Percentiles rank a stretch among this genome's conserved stretches.
These are phyloP conservation scores for Hypoxylon sp. DNA, from an alignment of 2,329 filamentous ascomycete species.

Conservation along the genomic window DNA sequence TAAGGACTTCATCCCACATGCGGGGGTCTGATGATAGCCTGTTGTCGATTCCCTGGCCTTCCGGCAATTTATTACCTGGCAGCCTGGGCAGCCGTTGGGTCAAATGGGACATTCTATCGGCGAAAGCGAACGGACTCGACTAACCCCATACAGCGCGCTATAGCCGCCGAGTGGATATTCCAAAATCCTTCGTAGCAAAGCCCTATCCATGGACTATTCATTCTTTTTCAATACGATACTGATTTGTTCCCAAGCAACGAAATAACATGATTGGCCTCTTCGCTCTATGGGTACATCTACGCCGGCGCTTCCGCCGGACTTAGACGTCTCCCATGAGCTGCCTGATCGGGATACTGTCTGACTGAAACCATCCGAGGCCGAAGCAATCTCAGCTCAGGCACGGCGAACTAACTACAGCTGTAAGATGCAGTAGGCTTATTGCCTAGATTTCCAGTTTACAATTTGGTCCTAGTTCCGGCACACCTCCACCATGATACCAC, in stretches of 20 bases:
- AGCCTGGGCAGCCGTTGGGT: too few relatives aligned
- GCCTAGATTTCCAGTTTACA: background rate
- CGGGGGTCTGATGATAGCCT: constrained; percentile 3
- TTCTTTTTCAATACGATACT: constrained; percentile 5
- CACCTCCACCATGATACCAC: background rate
- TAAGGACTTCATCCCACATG: constrained; percentile 8
- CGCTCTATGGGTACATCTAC: too few relatives aligned
- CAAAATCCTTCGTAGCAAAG: too few relatives aligned
- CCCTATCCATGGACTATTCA: too few relatives aligned
- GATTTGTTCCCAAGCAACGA: constrained; percentile 1
- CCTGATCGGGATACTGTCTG: constrained; percentile 17
- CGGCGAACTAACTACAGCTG: constrained; percentile 8
- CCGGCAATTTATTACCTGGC: too few relatives aligned
- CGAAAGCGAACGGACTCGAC: constrained; percentile 2
- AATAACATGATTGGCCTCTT: too few relatives aligned
- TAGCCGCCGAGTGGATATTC: constrained; percentile 1
- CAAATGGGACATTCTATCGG: constrained; percentile 9
- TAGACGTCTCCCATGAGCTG: constrained; percentile 7
- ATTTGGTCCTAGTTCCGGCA: background rate
- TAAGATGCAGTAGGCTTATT: constrained; percentile 2
- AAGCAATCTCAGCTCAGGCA: constrained; percentile 1
- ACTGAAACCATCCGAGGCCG: background rate
- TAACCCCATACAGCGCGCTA: constrained; percentile 1
- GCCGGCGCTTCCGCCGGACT: constrained; percentile 4
- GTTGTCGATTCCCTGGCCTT: constrained; percentile 9